Conservation (phyloP, 1,284 basidiomycete species). For the Psilocybe mexicana region DNA sequence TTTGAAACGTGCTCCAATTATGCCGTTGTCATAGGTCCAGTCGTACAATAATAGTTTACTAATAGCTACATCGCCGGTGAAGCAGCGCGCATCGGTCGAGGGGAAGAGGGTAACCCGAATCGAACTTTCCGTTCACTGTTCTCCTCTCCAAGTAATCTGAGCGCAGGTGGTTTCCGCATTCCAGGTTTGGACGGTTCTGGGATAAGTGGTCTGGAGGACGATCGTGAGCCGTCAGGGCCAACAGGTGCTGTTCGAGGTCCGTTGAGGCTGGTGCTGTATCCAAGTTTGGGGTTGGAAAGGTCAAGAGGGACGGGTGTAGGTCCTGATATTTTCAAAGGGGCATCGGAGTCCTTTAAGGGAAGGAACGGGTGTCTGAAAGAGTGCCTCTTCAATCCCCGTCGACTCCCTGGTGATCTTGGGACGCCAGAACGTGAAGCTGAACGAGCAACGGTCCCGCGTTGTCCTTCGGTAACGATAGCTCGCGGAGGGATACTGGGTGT, state of each 20-base stretch:
- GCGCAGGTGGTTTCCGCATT: slow-evolving; percentile 17
- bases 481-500: slow-evolving; percentile 32
- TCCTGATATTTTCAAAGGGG: slow-evolving; percentile 17
- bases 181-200: slow-evolving; percentile 7
- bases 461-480: slow-evolving; percentile 31
- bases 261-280: slow-evolving; percentile 16
- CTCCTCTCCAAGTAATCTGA: slow-evolving; percentile 13
- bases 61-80: slow-evolving; percentile 12
- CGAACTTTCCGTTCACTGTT: slow-evolving; percentile 15
- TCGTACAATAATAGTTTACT: background rate
- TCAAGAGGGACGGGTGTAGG: slow-evolving; percentile 19
- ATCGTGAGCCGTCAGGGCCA: slow-evolving; percentile 12
- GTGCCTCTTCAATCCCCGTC: slow-evolving; percentile 31
- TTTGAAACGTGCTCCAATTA: background rate
- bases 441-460: slow-evolving; percentile 29
- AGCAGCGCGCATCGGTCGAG: slow-evolving; percentile 12
- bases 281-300: slow-evolving; percentile 21
- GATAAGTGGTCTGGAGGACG: slow-evolving; percentile 4
- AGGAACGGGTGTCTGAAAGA: slow-evolving; percentile 37
- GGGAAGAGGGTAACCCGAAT: slow-evolving; percentile 23
- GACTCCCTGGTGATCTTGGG: slow-evolving; percentile 33
- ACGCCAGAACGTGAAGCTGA: slow-evolving; percentile 24
- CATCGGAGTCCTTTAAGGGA: slow-evolving; percentile 25
- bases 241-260: slow-evolving; percentile 17
- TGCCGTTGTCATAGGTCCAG: slow-evolving; percentile 2